These are phyloP conservation scores for Fusarium buxicola DNA, from an alignment of 2,329 filamentous ascomycete species.

Conservation along the genomic window DNA sequence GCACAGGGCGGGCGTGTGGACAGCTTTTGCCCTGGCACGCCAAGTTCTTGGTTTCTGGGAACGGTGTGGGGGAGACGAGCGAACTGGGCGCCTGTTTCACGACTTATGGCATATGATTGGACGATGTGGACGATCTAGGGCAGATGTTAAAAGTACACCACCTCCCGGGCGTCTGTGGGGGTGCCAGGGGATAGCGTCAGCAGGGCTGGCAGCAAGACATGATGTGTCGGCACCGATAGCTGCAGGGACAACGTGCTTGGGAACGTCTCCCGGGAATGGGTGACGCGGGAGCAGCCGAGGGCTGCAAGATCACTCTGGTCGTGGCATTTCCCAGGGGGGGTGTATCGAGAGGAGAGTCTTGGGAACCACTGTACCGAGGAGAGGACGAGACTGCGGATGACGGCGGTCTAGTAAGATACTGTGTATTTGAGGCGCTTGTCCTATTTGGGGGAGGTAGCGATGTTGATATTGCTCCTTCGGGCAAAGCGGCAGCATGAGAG, in stretches of 20 bases:
- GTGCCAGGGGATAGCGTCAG: slow-evolving; percentile 40
- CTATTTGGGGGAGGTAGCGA: slow-evolving; percentile 48
- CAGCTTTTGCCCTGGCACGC: slow-evolving; percentile 42
- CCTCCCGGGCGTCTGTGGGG: slow-evolving; percentile 48
- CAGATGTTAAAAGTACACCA: slow-evolving; percentile 60
- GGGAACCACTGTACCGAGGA: slow-evolving; percentile 36
- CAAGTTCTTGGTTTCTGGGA: slow-evolving; percentile 44
- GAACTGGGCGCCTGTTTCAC: slow-evolving; percentile 55
- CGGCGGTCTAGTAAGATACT: slow-evolving; percentile 30
- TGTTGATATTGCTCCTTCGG: slow-evolving; percentile 48
- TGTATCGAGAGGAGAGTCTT: slow-evolving; percentile 36
- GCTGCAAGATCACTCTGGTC: slow-evolving; percentile 34
- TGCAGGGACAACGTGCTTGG: slow-evolving; percentile 36
- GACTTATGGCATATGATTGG: slow-evolving; percentile 68
- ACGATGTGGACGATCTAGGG: slow-evolving; percentile 50
- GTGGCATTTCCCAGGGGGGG: slow-evolving; percentile 35
- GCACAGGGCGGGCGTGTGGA: slow-evolving; percentile 43
- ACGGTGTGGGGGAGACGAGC: slow-evolving; percentile 39
- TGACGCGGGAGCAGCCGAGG: slow-evolving; percentile 45
- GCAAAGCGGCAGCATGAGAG: slow-evolving; percentile 38
- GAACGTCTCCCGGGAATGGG: slow-evolving; percentile 35
- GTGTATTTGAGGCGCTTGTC: slow-evolving; percentile 48
- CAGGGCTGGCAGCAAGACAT: slow-evolving; percentile 36
- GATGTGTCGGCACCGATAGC: slow-evolving; percentile 39
- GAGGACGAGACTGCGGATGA: slow-evolving; percentile 29